Conservation (phyloP, 371 early-diverging fungal species). For the Conidiobolus incongruus region DNA sequence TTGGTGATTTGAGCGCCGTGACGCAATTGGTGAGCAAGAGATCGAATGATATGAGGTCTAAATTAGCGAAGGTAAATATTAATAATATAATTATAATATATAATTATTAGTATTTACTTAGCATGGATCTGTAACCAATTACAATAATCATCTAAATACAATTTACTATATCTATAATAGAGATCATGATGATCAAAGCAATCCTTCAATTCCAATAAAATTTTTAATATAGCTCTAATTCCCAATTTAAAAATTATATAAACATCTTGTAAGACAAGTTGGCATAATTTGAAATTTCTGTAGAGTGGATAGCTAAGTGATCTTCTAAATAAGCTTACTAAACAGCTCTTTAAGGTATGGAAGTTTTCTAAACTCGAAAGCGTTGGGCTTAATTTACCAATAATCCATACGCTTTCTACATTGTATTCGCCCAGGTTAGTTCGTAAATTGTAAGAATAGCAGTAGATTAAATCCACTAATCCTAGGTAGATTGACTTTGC, state of each 20-base stretch:
- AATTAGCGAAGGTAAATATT: too few relatives aligned
- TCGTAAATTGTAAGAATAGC: conserved; percentile 72
- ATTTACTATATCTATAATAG: conserved; percentile 61
- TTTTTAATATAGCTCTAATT: conserved; percentile 52
- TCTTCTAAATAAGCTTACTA: conserved; percentile 45
- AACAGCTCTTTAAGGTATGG: conserved; percentile 26
- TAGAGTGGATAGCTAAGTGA: conserved; percentile 68
- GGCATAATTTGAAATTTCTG: conserved; percentile 45
- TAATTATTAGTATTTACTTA: conserved; percentile 5
- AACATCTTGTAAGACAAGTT: conserved; percentile 53
- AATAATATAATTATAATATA: too few relatives aligned
- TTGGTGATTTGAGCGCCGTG: too few relatives aligned
- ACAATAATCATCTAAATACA: conserved; percentile 86
- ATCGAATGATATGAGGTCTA: too few relatives aligned
- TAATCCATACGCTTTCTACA: conserved; percentile 79
- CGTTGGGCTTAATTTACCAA: conserved; percentile 60
- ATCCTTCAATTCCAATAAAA: conserved; percentile 46
- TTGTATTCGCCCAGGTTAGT: conserved; percentile 63
- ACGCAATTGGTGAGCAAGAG: too few relatives aligned
- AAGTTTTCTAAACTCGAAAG: conserved; percentile 64
- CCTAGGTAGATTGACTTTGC: conserved; percentile 53
- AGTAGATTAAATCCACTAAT: conserved; percentile 74
- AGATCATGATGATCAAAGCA: conserved; percentile 68
- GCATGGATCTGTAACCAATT: conserved; percentile 69
- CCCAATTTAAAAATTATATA: conserved; percentile 65